Evolutionary conservation across 202 grass and related monocot genomes (phyloP).

Genomic region (Saccharum hybrid): DNA sequence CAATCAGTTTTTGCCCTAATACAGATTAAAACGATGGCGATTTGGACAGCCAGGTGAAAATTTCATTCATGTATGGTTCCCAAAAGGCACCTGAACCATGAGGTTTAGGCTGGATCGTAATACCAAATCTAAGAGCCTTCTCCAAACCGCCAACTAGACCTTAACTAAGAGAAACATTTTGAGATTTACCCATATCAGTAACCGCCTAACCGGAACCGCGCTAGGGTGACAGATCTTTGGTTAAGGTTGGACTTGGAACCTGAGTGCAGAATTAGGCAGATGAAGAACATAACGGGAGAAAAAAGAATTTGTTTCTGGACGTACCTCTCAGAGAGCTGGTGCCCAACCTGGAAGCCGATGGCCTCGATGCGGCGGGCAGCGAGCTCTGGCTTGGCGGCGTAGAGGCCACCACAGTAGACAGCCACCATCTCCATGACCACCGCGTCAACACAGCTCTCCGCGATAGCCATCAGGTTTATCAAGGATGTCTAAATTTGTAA

Average conservation of each 20-base stretch:
- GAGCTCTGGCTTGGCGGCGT: slow-evolving; percentile 84
- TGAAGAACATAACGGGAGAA: not conserved
- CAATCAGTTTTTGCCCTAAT: not conserved
- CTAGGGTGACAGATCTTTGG: not conserved
- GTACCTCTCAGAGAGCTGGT: slow-evolving; percentile 91
- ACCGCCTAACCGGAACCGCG: not conserved
- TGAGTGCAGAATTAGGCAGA: not conserved
- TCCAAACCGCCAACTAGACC: not conserved
- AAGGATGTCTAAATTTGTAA: slow-evolving; percentile 28
- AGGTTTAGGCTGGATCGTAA: not conserved
- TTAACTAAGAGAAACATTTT: not conserved
- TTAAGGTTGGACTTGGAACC: not conserved
- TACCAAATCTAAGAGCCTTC: slow-evolving; percentile 8
- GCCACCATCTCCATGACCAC: slow-evolving; percentile 95
- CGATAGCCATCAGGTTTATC: slow-evolving; percentile 12
- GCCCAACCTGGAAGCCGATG: slow-evolving; percentile 94
- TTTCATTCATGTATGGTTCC: slow-evolving; percentile 14
- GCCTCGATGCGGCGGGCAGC: slow-evolving; percentile 93
- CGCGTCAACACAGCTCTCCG: slow-evolving; percentile 82
- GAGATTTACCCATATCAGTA: not conserved
- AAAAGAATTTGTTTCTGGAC: not conserved
- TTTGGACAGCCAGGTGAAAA: not conserved
- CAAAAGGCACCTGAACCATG: not conserved
- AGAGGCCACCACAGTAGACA: slow-evolving; percentile 77
- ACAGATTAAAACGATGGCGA: not conserved